Base-by-base conservation (phyloP, 768 basidiomycete genomes). In the Tylopilus sp. region DNA sequence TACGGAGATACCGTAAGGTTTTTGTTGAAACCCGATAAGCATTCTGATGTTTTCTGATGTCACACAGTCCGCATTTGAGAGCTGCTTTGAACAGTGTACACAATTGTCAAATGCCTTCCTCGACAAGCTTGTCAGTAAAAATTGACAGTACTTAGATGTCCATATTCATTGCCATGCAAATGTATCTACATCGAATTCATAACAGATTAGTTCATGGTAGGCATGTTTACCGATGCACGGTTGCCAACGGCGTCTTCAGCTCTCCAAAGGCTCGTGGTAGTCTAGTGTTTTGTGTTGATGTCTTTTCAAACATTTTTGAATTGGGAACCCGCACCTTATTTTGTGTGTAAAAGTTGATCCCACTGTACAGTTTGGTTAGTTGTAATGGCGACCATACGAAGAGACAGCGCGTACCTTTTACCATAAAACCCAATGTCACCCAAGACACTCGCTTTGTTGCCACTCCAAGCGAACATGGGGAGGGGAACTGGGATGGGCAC, bases 391-490 rank as follows among this genome's bases (percentile, higher is more conserved):
- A 30, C 25, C 18, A 38, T 7, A 11, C 42, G 28, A 11, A 3
- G 13, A 9, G 39, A 50, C 1, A 15, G 28, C 35, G 57, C 74
- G 54, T 56, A 85, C 87, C 85, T 81, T 69, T 88, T 88, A 25
- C 95, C 95, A 60, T 97, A 97, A 74, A 97, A 95, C 5, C 86
- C 85, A 40, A 92, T 81, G 63, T 95, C 91, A 21, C 93, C 93
- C 49, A 94, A 71, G 60, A 82, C 82, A 61, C 88, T 91, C 36
- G 75, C 85, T 77, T 94, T 95, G 74, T 94, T 95, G 23, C 97
- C 95, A 60, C 89, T 92, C 92, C 92, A 95, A 25, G 91, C 82
- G 74, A 97, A 98, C 90, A 97, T 95, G 15, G 88, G 88, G 26
- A 88, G 72, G 40, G 95, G 95, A 6, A 99, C 95, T 13, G 93